phyloP scores from a whole-genome alignment of 805 yeast species.

The Saturnispora sanitii region DNA sequence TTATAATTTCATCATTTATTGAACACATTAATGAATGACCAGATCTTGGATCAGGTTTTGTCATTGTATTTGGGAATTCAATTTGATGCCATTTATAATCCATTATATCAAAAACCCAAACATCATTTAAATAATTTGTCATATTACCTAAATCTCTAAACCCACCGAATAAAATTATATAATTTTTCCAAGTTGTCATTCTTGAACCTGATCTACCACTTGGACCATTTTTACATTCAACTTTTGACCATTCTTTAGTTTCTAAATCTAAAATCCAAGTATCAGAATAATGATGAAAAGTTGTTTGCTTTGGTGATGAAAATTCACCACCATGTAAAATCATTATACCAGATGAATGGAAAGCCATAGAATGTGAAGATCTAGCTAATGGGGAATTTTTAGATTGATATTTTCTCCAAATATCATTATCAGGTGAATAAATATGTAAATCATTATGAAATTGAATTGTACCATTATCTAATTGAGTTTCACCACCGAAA shows the following conservation, averaged over 20 bases:
- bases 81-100: conserved; percentile 86
- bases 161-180: conserved; percentile 78
- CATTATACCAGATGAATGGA: conserved; percentile 83
- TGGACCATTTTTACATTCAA: conserved; percentile 66
- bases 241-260: conserved; percentile 81
- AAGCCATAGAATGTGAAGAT: conserved; percentile 87
- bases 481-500: conserved; percentile 79
- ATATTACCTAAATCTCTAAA: conserved; percentile 81
- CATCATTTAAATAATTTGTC: conserved; percentile 73
- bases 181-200: conserved; percentile 86
- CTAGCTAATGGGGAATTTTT: conserved; percentile 88
- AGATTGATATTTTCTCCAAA: conserved; percentile 71
- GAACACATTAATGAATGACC: conserved; percentile 80
- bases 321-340: conserved; percentile 94
- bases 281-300: conserved; percentile 93
- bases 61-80: conserved; percentile 72
- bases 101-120: conserved; percentile 89
- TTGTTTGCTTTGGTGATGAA: conserved; percentile 89
- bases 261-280: conserved; percentile 87
- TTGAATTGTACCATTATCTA: conserved; percentile 33
- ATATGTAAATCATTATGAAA: conserved; percentile 77
- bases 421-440: conserved; percentile 65
- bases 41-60: conserved; percentile 82
- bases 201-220: conserved; percentile 88
- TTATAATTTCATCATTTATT: conserved; percentile 65